These are phyloP conservation scores for Leersia perrieri DNA, from an alignment of 176 grass and related monocot genomes.

Conservation along the genomic window DNA sequence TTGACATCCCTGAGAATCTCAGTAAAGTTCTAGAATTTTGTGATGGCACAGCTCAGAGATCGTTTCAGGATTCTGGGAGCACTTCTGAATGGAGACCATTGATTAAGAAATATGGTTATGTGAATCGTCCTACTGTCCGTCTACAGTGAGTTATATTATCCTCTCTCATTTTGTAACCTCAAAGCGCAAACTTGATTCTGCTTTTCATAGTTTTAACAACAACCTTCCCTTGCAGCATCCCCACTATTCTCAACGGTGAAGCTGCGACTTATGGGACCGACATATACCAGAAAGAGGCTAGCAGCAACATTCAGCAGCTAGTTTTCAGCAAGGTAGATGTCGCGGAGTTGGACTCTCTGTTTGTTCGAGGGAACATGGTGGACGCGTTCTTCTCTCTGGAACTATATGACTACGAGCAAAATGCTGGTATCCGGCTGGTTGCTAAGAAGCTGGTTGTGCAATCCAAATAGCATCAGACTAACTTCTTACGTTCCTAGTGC, in stretches of 20 bases:
- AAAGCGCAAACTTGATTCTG: neutral
- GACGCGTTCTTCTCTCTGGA: constrained; percentile 74
- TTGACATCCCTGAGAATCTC: constrained; percentile 66
- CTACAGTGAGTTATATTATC: constrained; percentile 59
- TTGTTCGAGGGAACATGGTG: constrained; percentile 49
- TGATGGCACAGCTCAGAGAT: constrained; percentile 53
- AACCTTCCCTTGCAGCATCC: constrained; percentile 61
- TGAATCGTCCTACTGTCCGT: constrained; percentile 57
- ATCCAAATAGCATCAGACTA: constrained; percentile 32
- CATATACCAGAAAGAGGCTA: constrained; percentile 63
- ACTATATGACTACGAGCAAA: constrained; percentile 75
- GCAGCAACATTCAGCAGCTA: constrained; percentile 67
- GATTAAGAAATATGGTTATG: constrained; percentile 63
- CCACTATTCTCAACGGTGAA: constrained; percentile 38
- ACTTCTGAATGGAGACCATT: constrained; percentile 81
- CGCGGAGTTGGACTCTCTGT: constrained; percentile 50
- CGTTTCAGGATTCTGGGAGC: constrained; percentile 61
- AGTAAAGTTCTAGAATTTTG: constrained; percentile 67
- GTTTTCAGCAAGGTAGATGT: constrained; percentile 62
- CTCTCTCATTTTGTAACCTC: constrained; percentile 4
- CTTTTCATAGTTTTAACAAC: constrained; percentile 5
- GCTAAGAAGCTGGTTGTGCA: constrained; percentile 71
- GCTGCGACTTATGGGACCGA: constrained; percentile 56
- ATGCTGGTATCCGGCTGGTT: constrained; percentile 67
- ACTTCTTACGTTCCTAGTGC: constrained; percentile 24